A percentile compares a stretch with the other conserved stretches of the same genome.
phyloP scores from a whole-genome alignment of 2,329 filamentous ascomycete genomes.

The Fusarium temperatum region DNA sequence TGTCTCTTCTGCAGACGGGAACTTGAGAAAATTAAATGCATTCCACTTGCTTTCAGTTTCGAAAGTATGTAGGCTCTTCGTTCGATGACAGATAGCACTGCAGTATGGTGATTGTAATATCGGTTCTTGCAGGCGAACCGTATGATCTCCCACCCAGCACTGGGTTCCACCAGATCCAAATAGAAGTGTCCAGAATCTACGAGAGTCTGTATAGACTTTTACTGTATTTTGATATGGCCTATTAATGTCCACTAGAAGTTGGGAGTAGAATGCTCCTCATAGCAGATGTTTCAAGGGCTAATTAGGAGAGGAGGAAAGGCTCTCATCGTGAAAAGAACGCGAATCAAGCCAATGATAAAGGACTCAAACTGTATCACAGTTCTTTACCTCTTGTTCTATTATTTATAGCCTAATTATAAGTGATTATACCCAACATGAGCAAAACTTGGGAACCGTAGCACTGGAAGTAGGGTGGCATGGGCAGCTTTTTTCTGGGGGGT shows the following conservation, averaged over 20 bases:
- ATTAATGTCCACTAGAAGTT: background rate
- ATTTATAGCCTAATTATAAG: background rate
- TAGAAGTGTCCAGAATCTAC: background rate
- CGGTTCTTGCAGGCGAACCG: background rate
- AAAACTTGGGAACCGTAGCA: background rate
- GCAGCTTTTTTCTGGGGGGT: too few relatives aligned
- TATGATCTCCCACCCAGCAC: background rate
- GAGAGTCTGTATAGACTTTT: fast-evolving
- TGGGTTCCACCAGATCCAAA: fast-evolving
- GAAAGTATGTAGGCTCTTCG: background rate
- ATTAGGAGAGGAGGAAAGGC: background rate
- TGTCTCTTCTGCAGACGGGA: fast-evolving
- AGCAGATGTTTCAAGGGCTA: background rate
- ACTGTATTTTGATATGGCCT: fast-evolving
- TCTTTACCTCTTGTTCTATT: too few relatives aligned
- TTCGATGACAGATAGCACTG: background rate
- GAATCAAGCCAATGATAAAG: background rate
- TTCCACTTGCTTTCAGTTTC: fast-evolving
- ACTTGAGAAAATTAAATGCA: fast-evolving
- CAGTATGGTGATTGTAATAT: background rate
- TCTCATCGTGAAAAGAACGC: background rate
- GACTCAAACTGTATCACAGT: fast-evolving
- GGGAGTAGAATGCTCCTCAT: background rate
- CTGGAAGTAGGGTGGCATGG: background rate
- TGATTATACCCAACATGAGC: fast-evolving